Evolutionary conservation across 768 basidiomycete species (phyloP), one percentile per base, ranked within the genome.

Genomic region (Dioszegia aurantiaca): DNA sequence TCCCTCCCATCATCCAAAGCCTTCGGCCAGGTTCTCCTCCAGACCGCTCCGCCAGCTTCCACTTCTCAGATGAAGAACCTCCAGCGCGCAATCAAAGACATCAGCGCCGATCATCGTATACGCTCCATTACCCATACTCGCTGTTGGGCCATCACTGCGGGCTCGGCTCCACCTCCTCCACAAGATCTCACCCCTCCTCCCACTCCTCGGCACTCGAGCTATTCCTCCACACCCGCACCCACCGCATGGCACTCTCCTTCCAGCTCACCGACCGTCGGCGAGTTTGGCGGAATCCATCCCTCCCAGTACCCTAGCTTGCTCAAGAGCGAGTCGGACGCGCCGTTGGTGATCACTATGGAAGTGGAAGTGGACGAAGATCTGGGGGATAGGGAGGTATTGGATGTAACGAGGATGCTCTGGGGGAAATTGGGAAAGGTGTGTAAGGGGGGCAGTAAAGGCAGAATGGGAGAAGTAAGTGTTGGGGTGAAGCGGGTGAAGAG

Each of bases 1-100:
- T 88, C 95, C 0, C 94, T 92, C 73, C 84, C 86, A 1, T 87
- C 92, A 0, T 90, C 86, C 39, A 81, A 86, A 11, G 83, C 89
- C 0, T 87, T 94, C 12, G 94, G 90, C 1, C 85, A 86, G 6
- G 86, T 91, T 1, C 80, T 99, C 1, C 76, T 98, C 14, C 95
- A 98, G 77, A 98, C 95, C 0, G 84, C 90, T 0, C 93, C 93
- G 2, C 58, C 71, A 3, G 55, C 68, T 16, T 65, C 67, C 14
- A 57, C 70, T 3, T 84, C 83, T 0, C 83, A 86, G 58, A 91
- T 93, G 87, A 87, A 89, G 66, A 80, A 83, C 3, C 88, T 98
- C 66, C 80, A 88, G 61, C 81, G 87, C 17, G 86, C 83, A 5
- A 85, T 94, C 80, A 84, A 86, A 39, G 91, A 94, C 80, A 87